Percentiles rank a stretch among this genome's conserved stretches.
These are phyloP conservation scores for Naegleria gruberi DNA, from an alignment of 208 protist genomes.

Conservation along the genomic window DNA sequence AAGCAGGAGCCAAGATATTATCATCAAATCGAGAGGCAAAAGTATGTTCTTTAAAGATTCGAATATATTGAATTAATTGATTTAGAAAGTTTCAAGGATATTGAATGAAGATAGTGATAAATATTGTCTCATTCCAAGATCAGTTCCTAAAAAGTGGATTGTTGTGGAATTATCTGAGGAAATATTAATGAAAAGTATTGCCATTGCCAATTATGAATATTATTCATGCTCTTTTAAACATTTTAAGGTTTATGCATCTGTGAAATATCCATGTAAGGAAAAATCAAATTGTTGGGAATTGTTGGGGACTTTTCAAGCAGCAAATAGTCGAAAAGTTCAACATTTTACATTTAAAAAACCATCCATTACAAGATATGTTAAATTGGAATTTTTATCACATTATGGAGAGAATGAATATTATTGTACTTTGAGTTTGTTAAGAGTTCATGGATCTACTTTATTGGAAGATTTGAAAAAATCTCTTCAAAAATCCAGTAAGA, in stretches of 20 bases:
- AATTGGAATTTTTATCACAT: slow-evolving; percentile 13
- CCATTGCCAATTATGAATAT: slow-evolving; percentile 17
- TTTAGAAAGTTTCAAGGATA: neutral
- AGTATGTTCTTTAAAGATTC: neutral
- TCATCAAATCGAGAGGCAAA: neutral
- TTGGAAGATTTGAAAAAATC: slow-evolving; percentile 13
- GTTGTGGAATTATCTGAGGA: neutral
- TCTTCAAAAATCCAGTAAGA: neutral
- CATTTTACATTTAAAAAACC: neutral
- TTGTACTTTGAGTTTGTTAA: neutral
- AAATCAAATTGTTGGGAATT: slow-evolving; percentile 9
- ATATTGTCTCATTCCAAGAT: neutral
- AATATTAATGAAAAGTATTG: slow-evolving; percentile 10
- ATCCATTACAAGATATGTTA: neutral
- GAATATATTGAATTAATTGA: too few relatives aligned
- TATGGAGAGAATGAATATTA: slow-evolving; percentile 18
- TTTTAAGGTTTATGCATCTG: neutral
- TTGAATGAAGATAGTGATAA: neutral
- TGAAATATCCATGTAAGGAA: neutral
- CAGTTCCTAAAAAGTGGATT: neutral
- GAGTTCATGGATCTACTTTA: slow-evolving; percentile 7
- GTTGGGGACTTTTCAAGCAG: slow-evolving; percentile 4
- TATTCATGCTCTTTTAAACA: neutral
- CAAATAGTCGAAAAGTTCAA: neutral
- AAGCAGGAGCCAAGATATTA: slow-evolving; percentile 9